Base-by-base conservation (phyloP, 257 asterid genomes). In the Scutellaria galericulata region DNA sequence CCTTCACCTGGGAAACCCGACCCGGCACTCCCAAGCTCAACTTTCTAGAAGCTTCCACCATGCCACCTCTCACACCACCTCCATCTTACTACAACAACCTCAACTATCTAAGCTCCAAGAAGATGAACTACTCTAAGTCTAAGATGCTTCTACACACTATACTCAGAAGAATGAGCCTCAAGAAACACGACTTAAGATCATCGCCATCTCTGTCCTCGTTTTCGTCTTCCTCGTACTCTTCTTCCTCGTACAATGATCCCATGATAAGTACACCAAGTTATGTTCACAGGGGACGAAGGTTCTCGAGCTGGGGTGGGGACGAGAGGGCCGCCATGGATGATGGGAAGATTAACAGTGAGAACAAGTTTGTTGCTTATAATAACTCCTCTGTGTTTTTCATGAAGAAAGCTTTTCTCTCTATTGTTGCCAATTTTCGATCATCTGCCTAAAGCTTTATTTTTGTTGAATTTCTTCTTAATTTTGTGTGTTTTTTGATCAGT, bases 21-120 rank as follows among this genome's bases (percentile, higher is more conserved):
- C 82, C 82, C 1, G 82, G 82, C 8, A 78, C 82, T 9, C 82
- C 82, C 0, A 78, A 78, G 12, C 75, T 12, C 73, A 24, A 51
- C 6, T 55, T 73, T 8, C 39, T 37, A 0, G 64, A 68, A 40
- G 42, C 50, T 0, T 44, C 44, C 47, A 20, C 54, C 57, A 22
- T 47, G 18, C 82, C 82, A 8, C 82, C 82, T 2, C 75, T 73
- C 51, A 73, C 79, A 0, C 79, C 82, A 0, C 82, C 82, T 9
- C 82, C 82, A 3, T 78, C 83, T 1, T 78, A 22, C 48, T 63
- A 61, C 51, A 7, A 62, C 64, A 35, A 39, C 55, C 3, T 4
- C 14, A 70, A 3, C 37, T 31, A 20, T 24, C 45, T 48, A 7
- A 62, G 44, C 15, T 35, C 71, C n/a, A 51, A 40, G n/a, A 68